A percentile compares a stretch with the other conserved stretches of the same genome.
phyloP scores from a whole-genome alignment of 345 rosid species.

The Mercurialis annua region DNA sequence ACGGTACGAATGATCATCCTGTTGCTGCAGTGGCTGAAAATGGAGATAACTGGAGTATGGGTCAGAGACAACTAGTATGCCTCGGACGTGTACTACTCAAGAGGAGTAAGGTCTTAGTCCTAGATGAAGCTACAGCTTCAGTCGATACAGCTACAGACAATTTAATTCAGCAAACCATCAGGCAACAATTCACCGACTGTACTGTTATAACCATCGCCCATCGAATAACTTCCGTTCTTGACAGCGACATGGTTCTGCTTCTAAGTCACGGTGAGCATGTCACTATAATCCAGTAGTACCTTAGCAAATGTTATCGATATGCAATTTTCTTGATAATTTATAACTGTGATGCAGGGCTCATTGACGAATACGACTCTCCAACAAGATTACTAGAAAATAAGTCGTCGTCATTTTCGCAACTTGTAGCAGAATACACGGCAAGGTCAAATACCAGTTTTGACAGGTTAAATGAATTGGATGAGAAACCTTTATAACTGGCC shows the following conservation, averaged over 20 bases:
- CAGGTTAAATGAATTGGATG: slow-evolving; percentile 1
- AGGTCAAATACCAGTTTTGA: slow-evolving; percentile 54
- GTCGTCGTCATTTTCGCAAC: slow-evolving; percentile 67
- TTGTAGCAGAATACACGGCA: slow-evolving; percentile 65
- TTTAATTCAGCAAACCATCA: slow-evolving; percentile 67
- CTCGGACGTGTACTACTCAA: slow-evolving; percentile 77
- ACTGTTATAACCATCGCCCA: slow-evolving; percentile 83
- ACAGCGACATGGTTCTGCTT: slow-evolving; percentile 80
- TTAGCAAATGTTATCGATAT: neutral
- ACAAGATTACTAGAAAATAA: slow-evolving; percentile 51
- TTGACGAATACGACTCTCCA: slow-evolving; percentile 68
- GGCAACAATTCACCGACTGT: slow-evolving; percentile 57
- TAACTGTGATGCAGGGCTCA: slow-evolving; percentile 42
- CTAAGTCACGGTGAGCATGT: slow-evolving; percentile 55
- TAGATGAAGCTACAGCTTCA: slow-evolving; percentile 90
- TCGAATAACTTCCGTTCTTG: slow-evolving; percentile 77
- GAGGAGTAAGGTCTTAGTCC: slow-evolving; percentile 75
- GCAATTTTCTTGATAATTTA: neutral
- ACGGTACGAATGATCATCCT: neutral
- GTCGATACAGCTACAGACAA: slow-evolving; percentile 85
- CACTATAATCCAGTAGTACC: neutral
- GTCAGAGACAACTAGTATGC: slow-evolving; percentile 83
- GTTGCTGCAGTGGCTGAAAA: slow-evolving; percentile 56
- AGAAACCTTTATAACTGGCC: neutral
- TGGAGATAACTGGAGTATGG: slow-evolving; percentile 97